A percentile compares a stretch with the other conserved stretches of the same genome.
These are phyloP conservation scores for Pythium vanterpoolii DNA, from an alignment of 352 stramenopile species.

Conservation along the genomic window DNA sequence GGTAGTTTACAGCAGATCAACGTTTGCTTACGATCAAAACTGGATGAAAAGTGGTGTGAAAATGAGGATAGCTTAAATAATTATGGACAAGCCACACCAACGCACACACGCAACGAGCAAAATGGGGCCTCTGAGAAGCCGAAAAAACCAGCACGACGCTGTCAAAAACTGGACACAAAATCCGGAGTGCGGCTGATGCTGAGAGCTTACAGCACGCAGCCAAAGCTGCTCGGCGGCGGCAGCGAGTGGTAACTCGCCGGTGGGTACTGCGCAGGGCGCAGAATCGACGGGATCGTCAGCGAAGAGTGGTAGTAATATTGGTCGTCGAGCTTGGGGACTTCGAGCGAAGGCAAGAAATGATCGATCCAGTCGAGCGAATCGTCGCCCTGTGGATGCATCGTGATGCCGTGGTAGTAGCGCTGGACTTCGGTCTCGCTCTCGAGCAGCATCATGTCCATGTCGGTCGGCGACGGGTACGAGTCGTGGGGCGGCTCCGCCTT, in stretches of 20 bases:
- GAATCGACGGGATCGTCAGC: conserved; percentile 1
- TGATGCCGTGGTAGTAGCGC: conserved; percentile 11
- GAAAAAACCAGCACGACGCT: not conserved
- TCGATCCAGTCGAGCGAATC: conserved; percentile 75
- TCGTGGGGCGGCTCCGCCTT: conserved; percentile 23
- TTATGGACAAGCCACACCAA: conserved; percentile 7
- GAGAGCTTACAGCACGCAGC: conserved; percentile 9
- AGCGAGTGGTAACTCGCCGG: conserved; percentile 18
- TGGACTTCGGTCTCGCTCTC: conserved; percentile 27
- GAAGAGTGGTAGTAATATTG: conserved; percentile 8
- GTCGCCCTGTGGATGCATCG: conserved; percentile 6
- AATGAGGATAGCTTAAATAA: conserved; percentile 9
- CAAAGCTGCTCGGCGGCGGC: conserved; percentile 17
- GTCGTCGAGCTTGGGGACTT: conserved; percentile 24
- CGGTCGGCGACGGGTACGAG: conserved; percentile 31
- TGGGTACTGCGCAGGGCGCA: conserved; percentile 7
- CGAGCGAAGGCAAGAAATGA: conserved; percentile 46
- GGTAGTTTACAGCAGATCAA: too few relatives aligned
- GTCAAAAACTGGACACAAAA: too few relatives aligned
- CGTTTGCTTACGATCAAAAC: too few relatives aligned
- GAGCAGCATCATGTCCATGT: conserved; percentile 43
- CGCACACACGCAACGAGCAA: not conserved
- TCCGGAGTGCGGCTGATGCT: too few relatives aligned
- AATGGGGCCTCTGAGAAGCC: not conserved
- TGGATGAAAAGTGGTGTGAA: too few relatives aligned